phyloP scores from a whole-genome alignment of 495 filamentous ascomycete genomes.

The Aspergillus indologenus region DNA sequence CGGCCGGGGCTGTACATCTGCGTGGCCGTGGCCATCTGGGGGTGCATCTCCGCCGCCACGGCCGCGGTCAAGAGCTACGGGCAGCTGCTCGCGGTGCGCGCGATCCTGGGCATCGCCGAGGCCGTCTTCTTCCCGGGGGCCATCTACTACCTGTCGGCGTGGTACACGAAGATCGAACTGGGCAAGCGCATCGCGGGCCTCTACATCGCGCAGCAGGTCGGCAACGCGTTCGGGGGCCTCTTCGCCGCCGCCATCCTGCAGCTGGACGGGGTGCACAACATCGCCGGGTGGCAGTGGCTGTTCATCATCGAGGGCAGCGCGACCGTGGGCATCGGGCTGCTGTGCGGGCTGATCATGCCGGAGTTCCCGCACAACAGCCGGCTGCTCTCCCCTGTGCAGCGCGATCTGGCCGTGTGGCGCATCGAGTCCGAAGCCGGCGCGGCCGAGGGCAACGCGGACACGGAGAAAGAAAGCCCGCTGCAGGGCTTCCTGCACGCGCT shows the following conservation, averaged over 20 bases:
- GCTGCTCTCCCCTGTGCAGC: constrained; percentile 22
- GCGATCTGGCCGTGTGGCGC: constrained; percentile 29
- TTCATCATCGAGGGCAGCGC: constrained; percentile 44
- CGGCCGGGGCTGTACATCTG: constrained; percentile 33
- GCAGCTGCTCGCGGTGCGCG: constrained; percentile 34
- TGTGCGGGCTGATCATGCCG: constrained; percentile 41
- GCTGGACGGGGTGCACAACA: constrained; percentile 39
- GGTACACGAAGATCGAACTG: constrained; percentile 56
- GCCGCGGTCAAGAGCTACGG: constrained; percentile 26
- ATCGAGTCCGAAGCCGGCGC: constrained; percentile 30
- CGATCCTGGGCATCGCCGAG: constrained; percentile 40
- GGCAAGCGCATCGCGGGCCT: constrained; percentile 56
- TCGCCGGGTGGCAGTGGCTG: constrained; percentile 55
- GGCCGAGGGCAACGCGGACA: constrained; percentile 25
- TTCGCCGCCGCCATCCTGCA: constrained; percentile 52
- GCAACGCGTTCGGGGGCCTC: constrained; percentile 56
- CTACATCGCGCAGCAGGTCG: constrained; percentile 53
- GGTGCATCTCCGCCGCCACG: constrained; percentile 44
- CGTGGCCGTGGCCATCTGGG: constrained; percentile 48
- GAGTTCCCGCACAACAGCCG: constrained; percentile 33
- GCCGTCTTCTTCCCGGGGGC: constrained; percentile 52
- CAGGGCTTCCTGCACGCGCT: constrained; percentile 24
- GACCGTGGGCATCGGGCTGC: constrained; percentile 39
- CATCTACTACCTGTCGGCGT: constrained; percentile 55
- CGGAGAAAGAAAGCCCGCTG: constrained; percentile 14